Base-by-base conservation (phyloP, 176 grass and related monocot species). In the Puccinellia tenuiflora region DNA sequence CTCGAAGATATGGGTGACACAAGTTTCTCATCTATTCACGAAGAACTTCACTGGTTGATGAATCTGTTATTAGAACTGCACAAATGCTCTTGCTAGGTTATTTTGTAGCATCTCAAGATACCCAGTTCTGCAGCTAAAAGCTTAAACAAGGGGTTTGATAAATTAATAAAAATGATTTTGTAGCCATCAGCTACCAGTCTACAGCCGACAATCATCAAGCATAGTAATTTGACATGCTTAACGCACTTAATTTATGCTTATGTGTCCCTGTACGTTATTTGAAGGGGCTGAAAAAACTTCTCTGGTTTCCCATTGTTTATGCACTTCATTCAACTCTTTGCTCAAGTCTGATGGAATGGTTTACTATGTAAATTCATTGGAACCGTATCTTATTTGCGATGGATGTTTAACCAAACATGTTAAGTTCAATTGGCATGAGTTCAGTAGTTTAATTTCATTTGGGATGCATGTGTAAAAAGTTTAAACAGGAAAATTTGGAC, bases 11-110 rank as follows among this genome's bases (percentile, higher is more conserved):
- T 17, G 16, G 30, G 28, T 14, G 35, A 22, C 31, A 16, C 29
- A 34, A 47, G 61, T 81, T 48, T 73, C 69, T 73, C 80, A 20
- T 74, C 14, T 76, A 12, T 81, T 68, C 47, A 22, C 39, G 46
- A 62, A 8, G 9, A 51, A 5, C 5, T 42, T 85, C 40, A 21
- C 60, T 67, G 24, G 28, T 73, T 46, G 12, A 46, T 13, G 12
- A 46, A 46, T 13, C 43, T 46, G 10, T 15, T 46, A 46, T 46
- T 46, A 15, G 43, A 46, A 46, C 43, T 46, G 43, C 43, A 46
- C 29, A 64, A 76, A 56, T 35, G 56, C 30, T 76, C 14, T 87
- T 68, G 51, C 20, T 38, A 73, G 8, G 47, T 59, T 74, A 63
- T 51, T 53, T 21, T 66, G 4, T 68, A 56, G 4, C 50, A 68